phyloP scores from a whole-genome alignment of 176 grass and related monocot genomes.

The Thinopyrum elongatum region DNA sequence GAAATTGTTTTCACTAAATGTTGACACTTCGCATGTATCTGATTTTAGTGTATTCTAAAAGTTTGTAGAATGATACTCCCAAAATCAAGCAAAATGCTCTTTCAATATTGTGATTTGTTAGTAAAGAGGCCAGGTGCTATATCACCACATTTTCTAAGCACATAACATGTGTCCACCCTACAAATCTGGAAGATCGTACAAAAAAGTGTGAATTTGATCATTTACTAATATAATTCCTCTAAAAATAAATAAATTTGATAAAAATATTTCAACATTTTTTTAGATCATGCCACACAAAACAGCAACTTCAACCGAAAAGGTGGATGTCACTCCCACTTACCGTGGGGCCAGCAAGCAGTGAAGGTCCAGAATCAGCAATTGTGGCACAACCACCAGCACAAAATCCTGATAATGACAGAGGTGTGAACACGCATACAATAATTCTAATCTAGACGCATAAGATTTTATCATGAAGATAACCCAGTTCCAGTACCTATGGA shows the following conservation, averaged over 20 bases:
- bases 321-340: conserved; percentile 25
- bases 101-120: not conserved
- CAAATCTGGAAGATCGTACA: not conserved
- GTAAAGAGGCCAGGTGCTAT: not conserved
- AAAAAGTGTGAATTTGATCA: not conserved
- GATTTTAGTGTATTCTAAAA: not conserved
- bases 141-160: not conserved
- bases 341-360: conserved; percentile 84
- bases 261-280: not conserved
- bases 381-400: conserved; percentile 45
- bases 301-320: not conserved
- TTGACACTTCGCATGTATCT: not conserved
- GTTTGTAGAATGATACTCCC: too few species aligned
- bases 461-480: not conserved
- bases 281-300: not conserved
- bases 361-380: conserved; percentile 77
- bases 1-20: not conserved
- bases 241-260: not conserved
- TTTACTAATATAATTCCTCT: not conserved
- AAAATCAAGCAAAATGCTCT: too few species aligned
- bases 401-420: not conserved
- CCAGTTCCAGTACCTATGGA: conserved; percentile 55
- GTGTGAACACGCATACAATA: not conserved
- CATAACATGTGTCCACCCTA: not conserved
- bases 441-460: not conserved